These are phyloP conservation scores for Hypoxylon sp. DNA, from an alignment of 2,329 filamentous ascomycete species.

Conservation along the genomic window DNA sequence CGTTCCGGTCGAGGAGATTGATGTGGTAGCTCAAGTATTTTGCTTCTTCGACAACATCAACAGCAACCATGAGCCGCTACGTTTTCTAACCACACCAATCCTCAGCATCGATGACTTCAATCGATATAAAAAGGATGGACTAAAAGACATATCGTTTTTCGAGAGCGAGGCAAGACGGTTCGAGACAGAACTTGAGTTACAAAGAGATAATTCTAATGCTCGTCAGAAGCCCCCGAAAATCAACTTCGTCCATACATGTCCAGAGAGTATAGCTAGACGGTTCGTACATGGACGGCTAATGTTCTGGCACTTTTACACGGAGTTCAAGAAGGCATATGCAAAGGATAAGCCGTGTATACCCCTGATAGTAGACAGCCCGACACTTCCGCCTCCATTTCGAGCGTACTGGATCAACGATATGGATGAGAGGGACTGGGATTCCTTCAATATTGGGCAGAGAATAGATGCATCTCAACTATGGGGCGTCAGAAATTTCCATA, in stretches of 20 bases:
- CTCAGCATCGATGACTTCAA: not conserved
- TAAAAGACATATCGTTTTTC: not conserved
- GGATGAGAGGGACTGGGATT: not conserved
- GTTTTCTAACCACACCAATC: not conserved
- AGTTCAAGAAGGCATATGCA: slow-evolving; percentile 15
- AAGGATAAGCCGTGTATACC: slow-evolving; percentile 3
- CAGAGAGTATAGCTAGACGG: slow-evolving; percentile 6
- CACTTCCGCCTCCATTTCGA: slow-evolving; percentile 4
- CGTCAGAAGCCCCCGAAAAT: not conserved
- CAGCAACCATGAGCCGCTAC: not conserved
- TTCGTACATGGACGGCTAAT: slow-evolving; percentile 8
- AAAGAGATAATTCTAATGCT: not conserved
- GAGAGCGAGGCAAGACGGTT: not conserved
- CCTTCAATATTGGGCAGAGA: not conserved
- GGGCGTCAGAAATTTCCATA: too few species aligned
- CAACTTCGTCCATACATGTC: slow-evolving; percentile 6
- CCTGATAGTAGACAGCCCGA: slow-evolving; percentile 2
- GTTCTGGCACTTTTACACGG: slow-evolving; percentile 20
- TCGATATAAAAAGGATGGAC: not conserved
- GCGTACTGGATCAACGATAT: not conserved
- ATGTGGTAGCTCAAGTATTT: slow-evolving; percentile 2
- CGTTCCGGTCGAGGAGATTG: slow-evolving; percentile 15
- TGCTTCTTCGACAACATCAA: not conserved
- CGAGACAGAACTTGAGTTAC: not conserved
- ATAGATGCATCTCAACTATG: not conserved